Percentiles rank a stretch among this genome's conserved stretches.
phyloP scores from a whole-genome alignment of 345 rosid genomes.

The Acer negundo region DNA sequence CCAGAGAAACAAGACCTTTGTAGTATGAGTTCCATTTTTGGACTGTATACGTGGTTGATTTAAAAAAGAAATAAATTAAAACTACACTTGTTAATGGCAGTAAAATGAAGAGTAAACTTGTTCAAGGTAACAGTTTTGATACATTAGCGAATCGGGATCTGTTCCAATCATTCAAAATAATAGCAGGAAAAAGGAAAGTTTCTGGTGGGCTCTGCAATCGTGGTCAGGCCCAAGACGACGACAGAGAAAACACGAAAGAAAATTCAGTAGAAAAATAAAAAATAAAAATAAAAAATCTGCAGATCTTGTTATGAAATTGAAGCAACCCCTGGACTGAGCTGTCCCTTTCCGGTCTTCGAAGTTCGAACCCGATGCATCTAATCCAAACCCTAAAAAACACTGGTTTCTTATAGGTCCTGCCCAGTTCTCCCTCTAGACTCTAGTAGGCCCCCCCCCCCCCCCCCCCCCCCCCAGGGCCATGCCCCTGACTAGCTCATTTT shows the following conservation, averaged over 20 bases:
- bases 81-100: background rate
- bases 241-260: background rate
- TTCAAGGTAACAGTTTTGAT: background rate
- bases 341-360: background rate
- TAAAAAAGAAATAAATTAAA: background rate
- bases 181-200: background rate
- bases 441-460: background rate
- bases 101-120: background rate
- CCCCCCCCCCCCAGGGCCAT: background rate
- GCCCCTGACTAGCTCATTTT: background rate
- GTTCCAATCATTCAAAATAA: background rate
- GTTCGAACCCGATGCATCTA: conserved; percentile 13
- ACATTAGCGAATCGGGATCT: background rate
- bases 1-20: no score
- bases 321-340: background rate
- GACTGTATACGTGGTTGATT: no score
- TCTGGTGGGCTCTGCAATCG: background rate
- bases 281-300: background rate
- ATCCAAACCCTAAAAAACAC: conserved; percentile 4
- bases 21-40: no score
- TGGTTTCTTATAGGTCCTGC: conserved; percentile 1
- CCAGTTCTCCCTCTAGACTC: background rate
- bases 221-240: background rate
- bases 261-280: background rate
- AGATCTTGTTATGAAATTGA: background rate